phyloP scores from a whole-genome alignment of 2,329 filamentous ascomycete species.

The Epicoccum sorghinum region DNA sequence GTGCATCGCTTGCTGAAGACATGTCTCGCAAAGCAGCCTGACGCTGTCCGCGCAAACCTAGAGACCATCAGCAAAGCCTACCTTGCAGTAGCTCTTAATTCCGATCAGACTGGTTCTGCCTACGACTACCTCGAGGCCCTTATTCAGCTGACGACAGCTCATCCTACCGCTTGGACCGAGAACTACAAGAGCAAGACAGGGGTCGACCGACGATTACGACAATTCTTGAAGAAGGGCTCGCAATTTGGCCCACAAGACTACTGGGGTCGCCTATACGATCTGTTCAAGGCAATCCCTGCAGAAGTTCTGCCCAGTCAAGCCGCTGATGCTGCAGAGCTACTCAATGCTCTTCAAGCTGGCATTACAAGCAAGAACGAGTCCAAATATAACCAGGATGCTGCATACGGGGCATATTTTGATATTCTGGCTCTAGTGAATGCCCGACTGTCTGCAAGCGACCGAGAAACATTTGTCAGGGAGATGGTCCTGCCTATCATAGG shows the following conservation, averaged over 20 bases:
- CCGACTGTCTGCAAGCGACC: constrained; percentile 51
- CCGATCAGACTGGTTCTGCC: constrained; percentile 75
- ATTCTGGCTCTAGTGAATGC: constrained; percentile 59
- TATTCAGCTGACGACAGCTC: constrained; percentile 65
- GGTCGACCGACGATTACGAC: constrained; percentile 64
- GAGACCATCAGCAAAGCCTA: constrained; percentile 71
- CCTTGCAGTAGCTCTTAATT: constrained; percentile 74
- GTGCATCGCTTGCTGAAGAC: constrained; percentile 62
- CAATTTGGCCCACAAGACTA: constrained; percentile 74
- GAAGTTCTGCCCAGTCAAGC: constrained; percentile 60
- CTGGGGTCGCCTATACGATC: constrained; percentile 71
- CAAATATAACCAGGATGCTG: constrained; percentile 67
- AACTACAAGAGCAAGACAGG: constrained; percentile 65
- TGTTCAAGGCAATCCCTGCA: constrained; percentile 65
- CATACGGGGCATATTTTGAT: constrained; percentile 78
- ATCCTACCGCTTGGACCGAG: constrained; percentile 76
- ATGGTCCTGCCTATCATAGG: constrained; percentile 59
- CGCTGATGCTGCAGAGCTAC: constrained; percentile 64
- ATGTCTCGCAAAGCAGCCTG: constrained; percentile 56
- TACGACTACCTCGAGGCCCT: constrained; percentile 73
- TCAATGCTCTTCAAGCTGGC: constrained; percentile 72
- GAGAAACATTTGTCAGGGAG: constrained; percentile 52
- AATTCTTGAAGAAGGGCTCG: constrained; percentile 82
- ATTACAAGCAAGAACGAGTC: constrained; percentile 77
- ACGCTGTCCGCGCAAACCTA: constrained; percentile 45